Evolutionary conservation across 2,329 filamentous ascomycete species (phyloP).

Genomic region (Proliferodiscus dingleyae): DNA sequence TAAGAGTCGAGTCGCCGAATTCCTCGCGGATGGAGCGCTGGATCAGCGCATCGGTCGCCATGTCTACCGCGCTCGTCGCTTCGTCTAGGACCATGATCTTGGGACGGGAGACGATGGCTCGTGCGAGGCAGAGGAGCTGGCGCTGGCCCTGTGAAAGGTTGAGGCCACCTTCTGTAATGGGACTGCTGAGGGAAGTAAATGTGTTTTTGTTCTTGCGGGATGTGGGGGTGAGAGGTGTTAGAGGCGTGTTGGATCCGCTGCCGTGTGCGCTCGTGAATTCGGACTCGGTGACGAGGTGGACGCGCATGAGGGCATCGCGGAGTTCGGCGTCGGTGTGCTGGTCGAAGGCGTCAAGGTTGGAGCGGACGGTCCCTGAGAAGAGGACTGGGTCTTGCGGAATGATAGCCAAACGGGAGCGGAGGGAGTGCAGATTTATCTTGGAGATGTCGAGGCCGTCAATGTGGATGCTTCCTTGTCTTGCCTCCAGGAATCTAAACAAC

Average conservation of each 20-base stretch:
- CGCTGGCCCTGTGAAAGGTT: constrained; percentile 74
- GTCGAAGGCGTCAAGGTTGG: constrained; percentile 73
- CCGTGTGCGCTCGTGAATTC: constrained; percentile 9
- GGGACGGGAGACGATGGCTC: constrained; percentile 65
- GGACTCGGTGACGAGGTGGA: constrained; percentile 48
- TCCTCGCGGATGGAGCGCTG: constrained; percentile 69
- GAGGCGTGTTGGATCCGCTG: constrained; percentile 21
- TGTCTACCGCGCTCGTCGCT: constrained; percentile 74
- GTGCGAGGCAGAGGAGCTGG: constrained; percentile 70
- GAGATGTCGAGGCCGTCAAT: constrained; percentile 75
- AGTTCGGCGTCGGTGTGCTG: constrained; percentile 65
- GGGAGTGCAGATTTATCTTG: constrained; percentile 62
- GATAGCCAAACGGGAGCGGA: constrained; percentile 71
- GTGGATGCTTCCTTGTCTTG: constrained; percentile 57
- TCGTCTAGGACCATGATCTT: constrained; percentile 79
- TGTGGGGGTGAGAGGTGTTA: constrained; percentile 26
- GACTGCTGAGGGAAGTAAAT: constrained; percentile 57
- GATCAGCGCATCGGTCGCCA: constrained; percentile 69
- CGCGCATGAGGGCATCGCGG: constrained; percentile 62
- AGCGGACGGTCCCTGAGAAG: constrained; percentile 72
- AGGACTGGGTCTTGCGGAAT: constrained; percentile 81
- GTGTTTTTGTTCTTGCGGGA: constrained; percentile 53
- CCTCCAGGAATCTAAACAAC: constrained; percentile 72
- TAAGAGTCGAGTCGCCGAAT: constrained; percentile 61
- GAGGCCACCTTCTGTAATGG: constrained; percentile 66